Conservation (phyloP, 345 rosid genomes). For the Euclidium syriacum region DNA sequence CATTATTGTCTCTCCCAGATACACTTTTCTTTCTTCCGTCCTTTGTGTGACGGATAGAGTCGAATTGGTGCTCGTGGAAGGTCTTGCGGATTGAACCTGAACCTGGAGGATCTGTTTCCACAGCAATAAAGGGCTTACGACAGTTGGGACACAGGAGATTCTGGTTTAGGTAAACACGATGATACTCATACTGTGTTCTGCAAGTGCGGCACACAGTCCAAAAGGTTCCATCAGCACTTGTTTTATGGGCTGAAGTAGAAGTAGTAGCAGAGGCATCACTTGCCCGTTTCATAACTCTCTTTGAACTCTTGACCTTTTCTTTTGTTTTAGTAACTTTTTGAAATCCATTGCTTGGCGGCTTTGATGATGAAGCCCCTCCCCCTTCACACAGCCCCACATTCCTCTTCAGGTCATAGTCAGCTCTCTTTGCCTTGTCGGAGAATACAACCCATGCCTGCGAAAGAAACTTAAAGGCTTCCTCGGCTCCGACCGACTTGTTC, state of each 20-base stretch:
- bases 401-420: conserved; percentile 48
- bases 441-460: conserved; percentile 56
- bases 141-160: conserved; percentile 63
- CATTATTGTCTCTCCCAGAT: conserved; percentile 22
- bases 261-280: conserved; percentile 26
- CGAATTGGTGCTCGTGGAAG: conserved; percentile 42
- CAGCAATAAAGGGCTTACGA: conserved; percentile 57
- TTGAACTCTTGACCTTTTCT: conserved; percentile 35
- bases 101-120: conserved; percentile 64
- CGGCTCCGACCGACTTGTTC: conserved; percentile 61
- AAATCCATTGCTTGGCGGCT: conserved; percentile 28
- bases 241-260: conserved; percentile 29
- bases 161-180: conserved; percentile 61
- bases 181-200: conserved; percentile 58
- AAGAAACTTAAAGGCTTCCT: conserved; percentile 61
- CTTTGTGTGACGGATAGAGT: conserved; percentile 36
- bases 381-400: conserved; percentile 30
- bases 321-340: conserved; percentile 36
- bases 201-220: conserved; percentile 71
- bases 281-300: conserved; percentile 37
- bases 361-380: conserved; percentile 32
- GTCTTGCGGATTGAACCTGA: conserved; percentile 42
- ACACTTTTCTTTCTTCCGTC: conserved; percentile 25
- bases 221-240: conserved; percentile 42
- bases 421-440: conserved; percentile 50